Percentiles rank a stretch among this genome's conserved stretches.
Evolutionary conservation across 768 basidiomycete genomes (phyloP).

Genomic region (Kwoniella sp.): DNA sequence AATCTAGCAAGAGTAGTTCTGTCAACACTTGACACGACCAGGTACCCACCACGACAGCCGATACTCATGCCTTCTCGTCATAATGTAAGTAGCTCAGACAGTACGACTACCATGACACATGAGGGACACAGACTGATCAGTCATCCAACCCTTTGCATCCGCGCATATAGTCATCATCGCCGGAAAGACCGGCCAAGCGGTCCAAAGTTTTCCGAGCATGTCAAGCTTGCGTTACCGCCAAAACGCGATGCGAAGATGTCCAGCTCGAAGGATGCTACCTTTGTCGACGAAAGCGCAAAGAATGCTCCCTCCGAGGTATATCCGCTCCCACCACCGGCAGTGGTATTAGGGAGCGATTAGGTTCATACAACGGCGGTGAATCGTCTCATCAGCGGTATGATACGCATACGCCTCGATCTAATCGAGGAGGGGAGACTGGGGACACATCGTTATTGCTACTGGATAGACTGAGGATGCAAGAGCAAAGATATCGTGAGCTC

Average conservation of each 20-base stretch:
- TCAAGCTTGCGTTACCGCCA: conserved; percentile 27
- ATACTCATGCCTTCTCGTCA: too few relatives aligned
- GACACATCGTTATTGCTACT: background rate
- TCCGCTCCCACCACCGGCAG: background rate
- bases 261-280: conserved; percentile 23
- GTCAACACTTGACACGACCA: too few relatives aligned
- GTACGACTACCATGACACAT: too few relatives aligned
- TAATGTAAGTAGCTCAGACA: too few relatives aligned
- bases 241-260: conserved; percentile 38
- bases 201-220: conserved; percentile 31
- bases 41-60: too few relatives aligned
- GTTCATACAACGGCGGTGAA: background rate
- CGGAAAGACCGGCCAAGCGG: conserved; percentile 6
- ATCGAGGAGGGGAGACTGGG: background rate
- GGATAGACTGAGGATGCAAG: conserved; percentile 2
- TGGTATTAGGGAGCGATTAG: too few relatives aligned
- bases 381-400: conserved; percentile 1
- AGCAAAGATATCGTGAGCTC: conserved; percentile 3
- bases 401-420: background rate
- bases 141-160: too few relatives aligned
- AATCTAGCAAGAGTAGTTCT: too few relatives aligned
- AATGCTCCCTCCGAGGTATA: conserved; percentile 22
- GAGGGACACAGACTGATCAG: background rate
- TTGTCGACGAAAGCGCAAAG: conserved; percentile 26
- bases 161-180: conserved; percentile 2